phyloP scores from a whole-genome alignment of 2,329 filamentous ascomycete species.

The Verticillium nonalfalfae region DNA sequence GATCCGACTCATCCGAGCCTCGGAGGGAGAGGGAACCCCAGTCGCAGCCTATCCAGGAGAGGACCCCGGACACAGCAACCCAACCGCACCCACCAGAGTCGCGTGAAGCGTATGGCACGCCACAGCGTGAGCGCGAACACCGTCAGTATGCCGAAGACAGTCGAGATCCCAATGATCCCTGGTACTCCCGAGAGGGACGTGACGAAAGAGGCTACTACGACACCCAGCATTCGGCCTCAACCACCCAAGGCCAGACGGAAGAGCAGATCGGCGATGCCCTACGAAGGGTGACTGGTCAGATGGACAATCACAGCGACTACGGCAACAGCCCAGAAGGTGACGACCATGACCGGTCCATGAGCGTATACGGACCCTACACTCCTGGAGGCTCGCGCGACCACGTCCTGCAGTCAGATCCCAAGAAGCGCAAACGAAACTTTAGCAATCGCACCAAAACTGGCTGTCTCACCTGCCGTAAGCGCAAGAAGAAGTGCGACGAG shows the following conservation, averaged over 20 bases:
- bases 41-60: constrained; percentile 19
- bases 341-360: constrained; percentile 29
- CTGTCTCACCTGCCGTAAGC: constrained; percentile 82
- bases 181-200: constrained; percentile 40
- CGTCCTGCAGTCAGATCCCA: constrained; percentile 52
- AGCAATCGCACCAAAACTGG: constrained; percentile 95
- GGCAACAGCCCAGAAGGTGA: constrained; percentile 47
- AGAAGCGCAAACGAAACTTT: constrained; percentile 74
- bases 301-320: constrained; percentile 40
- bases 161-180: constrained; percentile 39
- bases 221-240: constrained; percentile 36
- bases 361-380: constrained; percentile 36
- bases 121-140: constrained; percentile 41
- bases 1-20: constrained; percentile 56
- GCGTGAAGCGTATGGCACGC: constrained; percentile 34
- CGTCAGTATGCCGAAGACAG: constrained; percentile 35
- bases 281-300: constrained; percentile 36
- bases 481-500: constrained; percentile 99
- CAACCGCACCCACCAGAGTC: constrained; percentile 25
- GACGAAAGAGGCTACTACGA: constrained; percentile 42
- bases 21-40: constrained; percentile 24
- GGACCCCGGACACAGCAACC: constrained; percentile 24
- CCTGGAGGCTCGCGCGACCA: constrained; percentile 36
- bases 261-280: constrained; percentile 39
- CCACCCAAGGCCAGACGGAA: constrained; percentile 39